phyloP scores from a whole-genome alignment of 768 basidiomycete species.

The Kwoniella bestiolae region DNA sequence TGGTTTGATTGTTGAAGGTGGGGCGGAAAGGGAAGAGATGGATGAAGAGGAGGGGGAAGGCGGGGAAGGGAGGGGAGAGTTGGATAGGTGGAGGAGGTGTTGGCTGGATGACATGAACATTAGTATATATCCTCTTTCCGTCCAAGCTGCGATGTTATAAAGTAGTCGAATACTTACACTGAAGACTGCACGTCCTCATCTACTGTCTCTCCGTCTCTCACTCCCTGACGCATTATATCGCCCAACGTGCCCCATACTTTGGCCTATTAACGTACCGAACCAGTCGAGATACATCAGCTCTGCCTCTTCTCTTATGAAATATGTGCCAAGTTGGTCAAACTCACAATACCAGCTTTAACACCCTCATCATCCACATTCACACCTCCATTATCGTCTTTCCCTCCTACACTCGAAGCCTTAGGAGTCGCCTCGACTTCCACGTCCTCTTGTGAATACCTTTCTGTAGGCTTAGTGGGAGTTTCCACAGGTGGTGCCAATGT shows the following conservation, averaged over 20 bases:
- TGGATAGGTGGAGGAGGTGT: slow-evolving; percentile 39
- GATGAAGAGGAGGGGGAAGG: slow-evolving; percentile 43
- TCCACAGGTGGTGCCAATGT: slow-evolving; percentile 1
- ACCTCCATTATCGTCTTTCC: slow-evolving; percentile 15
- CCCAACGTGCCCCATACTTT: slow-evolving; percentile 39
- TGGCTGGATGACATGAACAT: slow-evolving; percentile 17
- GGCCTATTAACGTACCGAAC: neutral
- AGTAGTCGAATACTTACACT: slow-evolving; percentile 38
- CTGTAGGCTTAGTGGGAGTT: neutral
- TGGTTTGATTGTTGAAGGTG: slow-evolving; percentile 4
- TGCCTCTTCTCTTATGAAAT: too few species aligned
- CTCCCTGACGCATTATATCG: slow-evolving; percentile 39
- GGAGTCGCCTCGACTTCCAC: neutral
- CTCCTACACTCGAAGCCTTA: neutral
- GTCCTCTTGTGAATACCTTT: neutral
- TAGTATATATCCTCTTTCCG: too few species aligned
- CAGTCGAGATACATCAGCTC: neutral
- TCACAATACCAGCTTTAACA: slow-evolving; percentile 31
- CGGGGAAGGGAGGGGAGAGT: slow-evolving; percentile 26
- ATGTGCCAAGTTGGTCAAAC: slow-evolving; percentile 5
- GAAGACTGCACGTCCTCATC: slow-evolving; percentile 12
- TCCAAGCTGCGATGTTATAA: too few species aligned
- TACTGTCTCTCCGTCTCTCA: slow-evolving; percentile 16
- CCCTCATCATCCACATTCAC: slow-evolving; percentile 16
- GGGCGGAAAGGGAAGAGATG: slow-evolving; percentile 32